Base-by-base conservation (phyloP, 1,284 basidiomycete genomes). In the Pseudozyma thailandica region DNA sequence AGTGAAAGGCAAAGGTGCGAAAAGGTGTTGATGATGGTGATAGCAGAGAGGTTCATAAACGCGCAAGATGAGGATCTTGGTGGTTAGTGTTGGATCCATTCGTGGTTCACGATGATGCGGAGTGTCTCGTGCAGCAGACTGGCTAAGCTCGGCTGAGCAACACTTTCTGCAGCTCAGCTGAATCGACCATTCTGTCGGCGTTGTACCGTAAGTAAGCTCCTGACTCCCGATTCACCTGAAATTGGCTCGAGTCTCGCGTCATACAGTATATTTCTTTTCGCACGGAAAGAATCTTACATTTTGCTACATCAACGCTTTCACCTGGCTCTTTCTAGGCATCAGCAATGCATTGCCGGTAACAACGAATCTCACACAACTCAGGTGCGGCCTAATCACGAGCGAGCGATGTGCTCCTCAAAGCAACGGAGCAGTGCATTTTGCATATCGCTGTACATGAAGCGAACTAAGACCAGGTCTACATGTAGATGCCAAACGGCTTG, bases 401-500 rank as follows among this genome's bases (percentile, higher is more conserved):
- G n/a, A n/a, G n/a, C n/a, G n/a, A n/a, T n/a, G n/a, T n/a, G n/a
- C n/a, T n/a, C n/a, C n/a, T n/a, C n/a, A n/a, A n/a, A n/a, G n/a
- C n/a, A n/a, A n/a, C n/a, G n/a, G n/a, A n/a, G n/a, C n/a, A n/a
- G n/a, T n/a, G n/a, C n/a, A n/a, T n/a, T n/a, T n/a, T n/a, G n/a
- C n/a, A n/a, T n/a, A n/a, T n/a, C n/a, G n/a, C n/a, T n/a, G n/a
- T n/a, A n/a, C n/a, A n/a, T n/a, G n/a, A n/a, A n/a, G n/a, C n/a
- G n/a, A n/a, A n/a, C n/a, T n/a, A n/a, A n/a, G n/a, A n/a, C n/a
- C n/a, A n/a, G 18, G 13, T n/a, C 25, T 53, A 69, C 46, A 76
- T 61, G 50, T 71, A 30, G 39, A 78, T 70, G 30, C 75, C 75
- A 39, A 78, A 77, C n/a, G 60, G 59, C 21, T 72, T 60, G 42